phyloP scores from a whole-genome alignment of 1,284 basidiomycete species.

The Leucoagaricus sp. region DNA sequence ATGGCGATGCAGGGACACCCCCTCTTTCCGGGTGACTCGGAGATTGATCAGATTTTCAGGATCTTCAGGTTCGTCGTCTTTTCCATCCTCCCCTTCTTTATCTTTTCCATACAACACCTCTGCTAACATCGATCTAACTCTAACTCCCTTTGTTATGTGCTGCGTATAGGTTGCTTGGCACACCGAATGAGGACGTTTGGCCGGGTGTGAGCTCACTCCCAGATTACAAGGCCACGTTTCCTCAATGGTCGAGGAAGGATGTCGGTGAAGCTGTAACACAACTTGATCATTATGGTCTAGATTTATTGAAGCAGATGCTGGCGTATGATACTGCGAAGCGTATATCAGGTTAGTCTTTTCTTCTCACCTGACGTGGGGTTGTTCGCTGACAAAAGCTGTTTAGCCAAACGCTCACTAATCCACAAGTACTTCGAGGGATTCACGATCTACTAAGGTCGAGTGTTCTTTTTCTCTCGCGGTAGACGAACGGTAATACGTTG shows the following conservation, averaged over 20 bases:
- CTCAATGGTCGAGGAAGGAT: slow-evolving; percentile 85
- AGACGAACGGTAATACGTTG: not conserved
- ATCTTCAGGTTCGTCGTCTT: slow-evolving; percentile 80
- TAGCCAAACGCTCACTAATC: slow-evolving; percentile 72
- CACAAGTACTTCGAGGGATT: slow-evolving; percentile 82
- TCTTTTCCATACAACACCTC: not conserved
- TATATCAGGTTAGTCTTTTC: slow-evolving; percentile 84
- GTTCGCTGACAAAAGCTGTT: slow-evolving; percentile 80
- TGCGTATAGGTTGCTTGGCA: slow-evolving; percentile 88
- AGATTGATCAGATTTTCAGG: slow-evolving; percentile 99
- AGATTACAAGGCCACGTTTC: slow-evolving; percentile 97
- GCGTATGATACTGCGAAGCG: slow-evolving; percentile 94
- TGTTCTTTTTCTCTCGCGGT: not conserved
- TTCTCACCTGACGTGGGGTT: slow-evolving; percentile 90
- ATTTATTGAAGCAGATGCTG: slow-evolving; percentile 81
- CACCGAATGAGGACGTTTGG: slow-evolving; percentile 93
- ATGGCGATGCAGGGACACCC: slow-evolving; percentile 90
- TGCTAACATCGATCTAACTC: no score
- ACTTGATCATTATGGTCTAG: slow-evolving; percentile 73
- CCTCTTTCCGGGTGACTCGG: slow-evolving; percentile 97
- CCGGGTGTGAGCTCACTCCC: slow-evolving; percentile 89
- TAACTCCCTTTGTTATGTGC: no score
- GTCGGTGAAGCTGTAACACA: slow-evolving; percentile 67
- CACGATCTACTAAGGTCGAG: slow-evolving; percentile 21
- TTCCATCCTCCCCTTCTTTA: not conserved